Evolutionary conservation across 495 filamentous ascomycete genomes (phyloP).

Genomic region (Annulohypoxylon moriforme): DNA sequence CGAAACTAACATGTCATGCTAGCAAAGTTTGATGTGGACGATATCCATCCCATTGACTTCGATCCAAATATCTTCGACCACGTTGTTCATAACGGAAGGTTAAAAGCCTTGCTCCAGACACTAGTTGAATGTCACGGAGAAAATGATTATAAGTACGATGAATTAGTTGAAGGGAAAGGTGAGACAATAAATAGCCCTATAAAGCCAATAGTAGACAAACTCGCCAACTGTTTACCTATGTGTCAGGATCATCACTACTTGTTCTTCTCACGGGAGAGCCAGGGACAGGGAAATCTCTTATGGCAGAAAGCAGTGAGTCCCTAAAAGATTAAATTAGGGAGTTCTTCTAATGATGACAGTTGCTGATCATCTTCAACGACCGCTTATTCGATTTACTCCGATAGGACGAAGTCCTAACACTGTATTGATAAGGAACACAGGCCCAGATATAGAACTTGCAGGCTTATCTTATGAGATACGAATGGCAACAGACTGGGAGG

Average conservation of each 20-base stretch:
- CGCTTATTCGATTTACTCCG: background rate
- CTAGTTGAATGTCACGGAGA: background rate
- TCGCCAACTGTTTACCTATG: background rate
- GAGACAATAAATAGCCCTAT: background rate
- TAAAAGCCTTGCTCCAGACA: background rate
- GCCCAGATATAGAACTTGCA: background rate
- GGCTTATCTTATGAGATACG: background rate
- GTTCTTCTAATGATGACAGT: background rate
- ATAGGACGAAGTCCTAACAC: background rate
- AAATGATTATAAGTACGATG: background rate
- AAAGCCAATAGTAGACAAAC: background rate
- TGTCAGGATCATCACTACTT: background rate
- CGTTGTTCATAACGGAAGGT: background rate
- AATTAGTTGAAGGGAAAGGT: background rate
- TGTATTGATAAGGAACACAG: background rate
- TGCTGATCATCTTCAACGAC: background rate
- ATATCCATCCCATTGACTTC: background rate
- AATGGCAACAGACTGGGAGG: background rate
- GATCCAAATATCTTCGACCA: background rate
- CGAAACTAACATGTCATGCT: background rate
- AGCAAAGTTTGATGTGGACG: background rate
- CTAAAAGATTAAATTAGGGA: background rate
- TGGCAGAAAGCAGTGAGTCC: background rate
- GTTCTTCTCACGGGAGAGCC: background rate
- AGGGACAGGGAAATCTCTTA: background rate